Evolutionary conservation across 257 asterid species (phyloP).

Genomic region (Rhazya stricta): DNA sequence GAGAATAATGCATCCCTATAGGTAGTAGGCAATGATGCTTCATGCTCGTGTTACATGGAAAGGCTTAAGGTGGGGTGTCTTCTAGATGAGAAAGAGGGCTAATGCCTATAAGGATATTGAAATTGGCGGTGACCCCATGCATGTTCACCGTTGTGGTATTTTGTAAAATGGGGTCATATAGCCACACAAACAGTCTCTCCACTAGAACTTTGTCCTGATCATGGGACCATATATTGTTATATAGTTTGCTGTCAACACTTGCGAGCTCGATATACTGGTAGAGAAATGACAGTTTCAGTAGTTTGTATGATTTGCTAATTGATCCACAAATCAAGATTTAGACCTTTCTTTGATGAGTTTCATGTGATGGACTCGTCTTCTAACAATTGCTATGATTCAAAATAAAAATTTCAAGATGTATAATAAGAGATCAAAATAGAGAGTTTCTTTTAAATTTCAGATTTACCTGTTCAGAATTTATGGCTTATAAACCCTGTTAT

Average conservation of each 20-base stretch:
- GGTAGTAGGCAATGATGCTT: slow-evolving; percentile 19
- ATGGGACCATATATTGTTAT: neutral
- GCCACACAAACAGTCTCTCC: slow-evolving; percentile 20
- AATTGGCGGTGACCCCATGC: neutral
- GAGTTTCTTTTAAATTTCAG: no score
- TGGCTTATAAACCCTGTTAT: no score
- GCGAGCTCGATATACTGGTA: neutral
- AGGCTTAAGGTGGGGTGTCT: slow-evolving; percentile 14
- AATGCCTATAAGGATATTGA: slow-evolving; percentile 6
- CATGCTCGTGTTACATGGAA: slow-evolving; percentile 13
- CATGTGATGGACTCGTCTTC: no score
- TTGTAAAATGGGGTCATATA: slow-evolving; percentile 11
- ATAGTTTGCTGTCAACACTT: slow-evolving; percentile 7
- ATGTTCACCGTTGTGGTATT: slow-evolving; percentile 1
- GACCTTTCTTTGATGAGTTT: neutral
- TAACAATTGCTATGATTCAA: no score
- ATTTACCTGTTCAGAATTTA: no score
- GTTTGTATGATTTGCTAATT: neutral
- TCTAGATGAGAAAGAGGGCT: slow-evolving; percentile 12
- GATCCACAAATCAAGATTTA: neutral
- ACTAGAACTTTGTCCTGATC: slow-evolving; percentile 2
- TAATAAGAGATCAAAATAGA: no score
- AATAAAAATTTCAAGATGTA: no score
- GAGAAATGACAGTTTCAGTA: slow-evolving; percentile 5
- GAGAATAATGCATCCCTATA: slow-evolving; percentile 17